phyloP scores from a whole-genome alignment of 148 eudicot species.

The Linanthus parryae region DNA sequence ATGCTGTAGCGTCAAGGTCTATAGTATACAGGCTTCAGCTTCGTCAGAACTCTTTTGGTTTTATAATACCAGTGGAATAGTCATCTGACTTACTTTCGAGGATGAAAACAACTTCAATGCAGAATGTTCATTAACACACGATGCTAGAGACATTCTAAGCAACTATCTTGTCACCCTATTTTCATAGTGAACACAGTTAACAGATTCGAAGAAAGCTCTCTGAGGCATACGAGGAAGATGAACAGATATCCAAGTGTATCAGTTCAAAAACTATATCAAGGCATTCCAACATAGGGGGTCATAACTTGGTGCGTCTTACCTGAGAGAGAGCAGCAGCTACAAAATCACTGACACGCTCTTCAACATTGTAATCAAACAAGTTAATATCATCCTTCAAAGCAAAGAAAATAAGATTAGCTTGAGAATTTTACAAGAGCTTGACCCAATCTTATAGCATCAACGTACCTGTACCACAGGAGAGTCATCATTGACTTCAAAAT shows the following conservation, averaged over 20 bases:
- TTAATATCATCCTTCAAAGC: constrained; percentile 68
- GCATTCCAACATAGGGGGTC: too few relatives aligned
- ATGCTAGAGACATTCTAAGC: not conserved
- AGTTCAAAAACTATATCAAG: constrained; percentile 2
- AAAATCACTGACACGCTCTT: constrained; percentile 79
- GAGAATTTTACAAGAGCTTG: too few relatives aligned
- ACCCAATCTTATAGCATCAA: not conserved
- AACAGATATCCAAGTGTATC: not conserved
- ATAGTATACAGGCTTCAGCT: too few relatives aligned
- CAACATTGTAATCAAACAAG: constrained; percentile 94
- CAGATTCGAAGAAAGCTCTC: not conserved
- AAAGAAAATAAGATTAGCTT: constrained; percentile 19
- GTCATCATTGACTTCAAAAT: constrained; percentile 75
- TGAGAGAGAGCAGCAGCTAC: constrained; percentile 85
- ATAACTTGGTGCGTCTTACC: too few relatives aligned
- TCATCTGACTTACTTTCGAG: too few relatives aligned
- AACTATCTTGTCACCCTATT: not conserved
- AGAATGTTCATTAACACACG: not conserved
- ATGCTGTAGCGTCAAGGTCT: too few relatives aligned
- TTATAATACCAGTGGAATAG: too few relatives aligned
- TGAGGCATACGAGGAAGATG: not conserved
- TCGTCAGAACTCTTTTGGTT: too few relatives aligned
- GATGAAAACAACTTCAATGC: not conserved
- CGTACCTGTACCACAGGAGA: constrained; percentile 79
- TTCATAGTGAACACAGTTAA: not conserved